Conservation (phyloP, 2,329 filamentous ascomycete species). For the Pezicula carpinea region DNA sequence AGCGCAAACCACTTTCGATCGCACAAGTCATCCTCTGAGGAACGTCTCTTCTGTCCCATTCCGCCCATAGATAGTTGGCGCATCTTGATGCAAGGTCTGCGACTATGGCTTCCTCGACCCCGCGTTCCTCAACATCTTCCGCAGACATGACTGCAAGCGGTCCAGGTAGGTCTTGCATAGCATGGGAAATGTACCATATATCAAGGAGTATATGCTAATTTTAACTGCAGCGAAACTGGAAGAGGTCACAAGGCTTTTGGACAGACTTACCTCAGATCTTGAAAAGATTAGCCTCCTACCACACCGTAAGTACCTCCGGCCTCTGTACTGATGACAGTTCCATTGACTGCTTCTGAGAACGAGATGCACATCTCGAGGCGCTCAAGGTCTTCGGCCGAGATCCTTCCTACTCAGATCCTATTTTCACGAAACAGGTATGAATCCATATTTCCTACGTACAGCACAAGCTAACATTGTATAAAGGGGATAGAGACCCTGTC, state of each 20-base stretch:
- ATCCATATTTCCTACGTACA: conserved; percentile 12
- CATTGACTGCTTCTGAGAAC: conserved; percentile 43
- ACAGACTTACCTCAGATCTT: conserved; percentile 58
- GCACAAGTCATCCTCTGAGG: no score
- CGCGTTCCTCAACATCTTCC: neutral
- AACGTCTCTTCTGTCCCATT: neutral
- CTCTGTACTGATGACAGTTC: neutral
- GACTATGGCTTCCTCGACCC: neutral
- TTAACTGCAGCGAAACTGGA: conserved; percentile 55
- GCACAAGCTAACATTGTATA: conserved; percentile 12
- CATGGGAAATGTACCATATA: neutral
- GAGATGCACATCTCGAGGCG: conserved; percentile 56
- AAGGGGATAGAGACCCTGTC: conserved; percentile 73
- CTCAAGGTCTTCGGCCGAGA: conserved; percentile 78
- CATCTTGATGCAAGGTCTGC: neutral
- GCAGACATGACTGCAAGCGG: neutral
- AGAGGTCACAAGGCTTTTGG: conserved; percentile 61
- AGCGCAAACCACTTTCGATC: no score
- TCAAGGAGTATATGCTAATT: neutral
- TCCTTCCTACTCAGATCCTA: conserved; percentile 67
- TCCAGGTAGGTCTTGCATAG: neutral
- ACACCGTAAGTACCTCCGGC: conserved; percentile 45
- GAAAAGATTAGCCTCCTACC: conserved; percentile 52
- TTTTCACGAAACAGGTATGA: conserved; percentile 73
- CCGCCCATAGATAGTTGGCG: neutral